Evolutionary conservation across 805 yeast species (phyloP).

Genomic region (Cyberlindnera euphorbiae): DNA sequence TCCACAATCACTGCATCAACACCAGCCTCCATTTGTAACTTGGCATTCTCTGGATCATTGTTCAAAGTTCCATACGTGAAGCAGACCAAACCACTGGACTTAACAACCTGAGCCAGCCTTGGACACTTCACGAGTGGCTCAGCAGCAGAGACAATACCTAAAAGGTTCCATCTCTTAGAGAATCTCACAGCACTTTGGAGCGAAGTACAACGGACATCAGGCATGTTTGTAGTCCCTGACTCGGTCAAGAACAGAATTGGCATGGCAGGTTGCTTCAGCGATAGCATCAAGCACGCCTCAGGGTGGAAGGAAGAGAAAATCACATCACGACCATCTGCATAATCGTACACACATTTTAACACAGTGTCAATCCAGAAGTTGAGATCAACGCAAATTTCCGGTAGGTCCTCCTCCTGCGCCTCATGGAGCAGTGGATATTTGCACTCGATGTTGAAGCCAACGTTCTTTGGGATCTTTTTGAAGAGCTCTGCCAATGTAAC

Average conservation of each 20-base stretch:
- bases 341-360: slow-evolving; percentile 70
- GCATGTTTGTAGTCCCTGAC: slow-evolving; percentile 80
- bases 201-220: slow-evolving; percentile 83
- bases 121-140: slow-evolving; percentile 86
- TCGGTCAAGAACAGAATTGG: slow-evolving; percentile 90
- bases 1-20: slow-evolving; percentile 99
- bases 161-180: slow-evolving; percentile 83
- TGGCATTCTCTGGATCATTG: slow-evolving; percentile 79
- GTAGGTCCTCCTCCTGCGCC: slow-evolving; percentile 84
- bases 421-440: slow-evolving; percentile 95
- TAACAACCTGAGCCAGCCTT: slow-evolving; percentile 83
- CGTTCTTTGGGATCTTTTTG: slow-evolving; percentile 70
- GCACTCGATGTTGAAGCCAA: slow-evolving; percentile 92
- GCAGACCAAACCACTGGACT: slow-evolving; percentile 85
- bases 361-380: slow-evolving; percentile 89
- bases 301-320: slow-evolving; percentile 94
- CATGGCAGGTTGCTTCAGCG: slow-evolving; percentile 88
- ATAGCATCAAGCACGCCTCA: slow-evolving; percentile 78
- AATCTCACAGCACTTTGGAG: slow-evolving; percentile 88
- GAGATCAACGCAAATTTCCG: slow-evolving; percentile 75
- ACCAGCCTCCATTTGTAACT: slow-evolving; percentile 85
- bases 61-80: slow-evolving; percentile 86
- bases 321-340: slow-evolving; percentile 75
- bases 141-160: slow-evolving; percentile 90
- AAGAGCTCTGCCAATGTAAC: slow-evolving; percentile 85